Percentiles rank a stretch among this genome's conserved stretches.
phyloP scores from a whole-genome alignment of 1,284 basidiomycete species.

The Neonothopanus nambi region DNA sequence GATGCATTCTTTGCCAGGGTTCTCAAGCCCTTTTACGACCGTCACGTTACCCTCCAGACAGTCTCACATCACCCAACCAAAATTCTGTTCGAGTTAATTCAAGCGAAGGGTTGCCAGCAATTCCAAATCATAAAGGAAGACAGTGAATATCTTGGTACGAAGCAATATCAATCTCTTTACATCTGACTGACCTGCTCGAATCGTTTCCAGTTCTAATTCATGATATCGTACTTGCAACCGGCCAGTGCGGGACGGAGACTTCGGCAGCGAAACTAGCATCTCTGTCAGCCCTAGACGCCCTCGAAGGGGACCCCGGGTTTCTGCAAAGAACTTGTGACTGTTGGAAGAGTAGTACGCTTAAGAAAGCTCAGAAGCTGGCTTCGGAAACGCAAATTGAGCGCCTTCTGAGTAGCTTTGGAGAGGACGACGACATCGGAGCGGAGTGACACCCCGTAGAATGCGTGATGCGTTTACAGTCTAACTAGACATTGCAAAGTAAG shows the following conservation, averaged over 20 bases:
- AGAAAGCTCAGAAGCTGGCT: constrained; percentile 11
- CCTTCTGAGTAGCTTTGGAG: no score
- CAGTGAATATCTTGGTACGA: constrained; percentile 48
- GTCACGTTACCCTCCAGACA: constrained; percentile 67
- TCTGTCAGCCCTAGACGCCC: constrained; percentile 58
- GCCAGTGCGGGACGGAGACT: constrained; percentile 46
- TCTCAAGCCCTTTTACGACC: constrained; percentile 73
- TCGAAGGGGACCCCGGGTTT: constrained; percentile 64
- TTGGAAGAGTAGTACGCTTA: constrained; percentile 29
- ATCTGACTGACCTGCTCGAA: constrained; percentile 5
- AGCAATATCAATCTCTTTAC: not conserved
- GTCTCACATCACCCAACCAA: constrained; percentile 75
- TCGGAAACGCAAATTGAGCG: constrained; percentile 3
- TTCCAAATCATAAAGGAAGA: constrained; percentile 57
- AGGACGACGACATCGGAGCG: no score
- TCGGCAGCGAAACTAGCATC: constrained; percentile 62
- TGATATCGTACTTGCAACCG: constrained; percentile 59
- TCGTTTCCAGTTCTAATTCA: constrained; percentile 61
- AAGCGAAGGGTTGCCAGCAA: constrained; percentile 65
- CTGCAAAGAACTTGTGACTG: constrained; percentile 67
- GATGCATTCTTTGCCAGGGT: constrained; percentile 66
- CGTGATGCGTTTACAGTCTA: no score
- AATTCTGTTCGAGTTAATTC: constrained; percentile 67
- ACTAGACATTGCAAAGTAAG: no score
- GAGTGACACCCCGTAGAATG: no score